These are phyloP conservation scores for Parietichytrium sp. DNA, from an alignment of 108 stramenopile genomes.

Conservation along the genomic window DNA sequence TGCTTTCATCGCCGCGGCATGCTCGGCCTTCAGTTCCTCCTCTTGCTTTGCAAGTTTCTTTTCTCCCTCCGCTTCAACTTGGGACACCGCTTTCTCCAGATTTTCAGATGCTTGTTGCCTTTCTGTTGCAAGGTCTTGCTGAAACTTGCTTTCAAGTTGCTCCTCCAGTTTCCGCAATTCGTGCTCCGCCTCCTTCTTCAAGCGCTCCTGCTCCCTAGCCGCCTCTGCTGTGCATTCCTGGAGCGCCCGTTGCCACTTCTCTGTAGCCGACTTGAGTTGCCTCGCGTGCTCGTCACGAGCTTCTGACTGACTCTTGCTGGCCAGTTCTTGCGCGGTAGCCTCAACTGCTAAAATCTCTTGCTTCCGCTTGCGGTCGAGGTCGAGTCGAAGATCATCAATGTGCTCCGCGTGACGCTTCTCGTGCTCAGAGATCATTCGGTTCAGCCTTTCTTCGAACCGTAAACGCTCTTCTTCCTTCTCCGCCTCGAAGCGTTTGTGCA, in stretches of 20 bases:
- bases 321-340: no score
- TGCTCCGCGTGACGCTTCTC: not conserved
- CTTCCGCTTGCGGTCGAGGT: no score
- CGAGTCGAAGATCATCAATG: not conserved
- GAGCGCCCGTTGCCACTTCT: constrained; percentile 23
- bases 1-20: not conserved
- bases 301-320: no score
- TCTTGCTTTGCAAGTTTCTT: not conserved
- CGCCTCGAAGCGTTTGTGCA: not conserved
- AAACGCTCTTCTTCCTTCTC: not conserved
- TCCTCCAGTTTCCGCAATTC: no score
- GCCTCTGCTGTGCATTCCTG: not conserved
- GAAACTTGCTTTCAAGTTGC: no score
- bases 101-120: no score
- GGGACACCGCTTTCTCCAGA: not conserved
- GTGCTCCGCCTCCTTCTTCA: not conserved
- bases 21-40: not conserved
- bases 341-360: no score
- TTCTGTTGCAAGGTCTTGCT: no score
- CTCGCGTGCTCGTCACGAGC: not conserved
- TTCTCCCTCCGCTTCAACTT: not conserved
- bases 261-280: not conserved
- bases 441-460: not conserved
- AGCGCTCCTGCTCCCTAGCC: not conserved
- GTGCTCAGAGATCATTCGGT: no score